Conservation (phyloP, 148 eudicot genomes). For the Bassia scoparia region DNA sequence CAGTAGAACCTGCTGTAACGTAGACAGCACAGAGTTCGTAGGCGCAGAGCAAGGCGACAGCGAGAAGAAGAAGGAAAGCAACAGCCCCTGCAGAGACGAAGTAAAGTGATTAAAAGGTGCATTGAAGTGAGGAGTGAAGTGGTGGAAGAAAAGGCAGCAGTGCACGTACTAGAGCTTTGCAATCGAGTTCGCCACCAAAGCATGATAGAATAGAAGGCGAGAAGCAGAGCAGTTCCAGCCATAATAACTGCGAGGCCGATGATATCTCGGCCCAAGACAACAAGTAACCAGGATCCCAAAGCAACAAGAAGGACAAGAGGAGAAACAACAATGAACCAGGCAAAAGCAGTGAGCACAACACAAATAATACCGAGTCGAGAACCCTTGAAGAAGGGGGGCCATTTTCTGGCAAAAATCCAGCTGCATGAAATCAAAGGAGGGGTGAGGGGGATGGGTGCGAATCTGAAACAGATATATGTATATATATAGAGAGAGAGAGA, state of each 20-base stretch:
- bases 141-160: neutral
- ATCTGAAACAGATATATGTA: too few species aligned
- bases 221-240: constrained; percentile 88
- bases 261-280: constrained; percentile 65
- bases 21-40: constrained; percentile 97
- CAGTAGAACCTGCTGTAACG: constrained; percentile 85
- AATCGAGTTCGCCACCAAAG: constrained; percentile 99
- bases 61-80: constrained; percentile 87
- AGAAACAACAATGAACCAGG: constrained; percentile 74
- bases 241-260: constrained; percentile 89
- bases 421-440: constrained; percentile 39
- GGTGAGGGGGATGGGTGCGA: neutral
- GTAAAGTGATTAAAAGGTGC: neutral
- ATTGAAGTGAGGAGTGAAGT: neutral
- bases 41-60: constrained; percentile 89
- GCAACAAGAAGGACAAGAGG: constrained; percentile 64
- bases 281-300: constrained; percentile 82
- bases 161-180: constrained; percentile 95
- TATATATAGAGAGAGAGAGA: neutral
- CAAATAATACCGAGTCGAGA: constrained; percentile 69
- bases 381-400: constrained; percentile 74
- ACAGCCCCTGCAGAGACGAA: constrained; percentile 66
- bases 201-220: constrained; percentile 95
- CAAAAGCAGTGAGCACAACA: constrained; percentile 53
- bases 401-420: constrained; percentile 97